phyloP scores from a whole-genome alignment of 495 filamentous ascomycete species.

The Neurospora sp. region DNA sequence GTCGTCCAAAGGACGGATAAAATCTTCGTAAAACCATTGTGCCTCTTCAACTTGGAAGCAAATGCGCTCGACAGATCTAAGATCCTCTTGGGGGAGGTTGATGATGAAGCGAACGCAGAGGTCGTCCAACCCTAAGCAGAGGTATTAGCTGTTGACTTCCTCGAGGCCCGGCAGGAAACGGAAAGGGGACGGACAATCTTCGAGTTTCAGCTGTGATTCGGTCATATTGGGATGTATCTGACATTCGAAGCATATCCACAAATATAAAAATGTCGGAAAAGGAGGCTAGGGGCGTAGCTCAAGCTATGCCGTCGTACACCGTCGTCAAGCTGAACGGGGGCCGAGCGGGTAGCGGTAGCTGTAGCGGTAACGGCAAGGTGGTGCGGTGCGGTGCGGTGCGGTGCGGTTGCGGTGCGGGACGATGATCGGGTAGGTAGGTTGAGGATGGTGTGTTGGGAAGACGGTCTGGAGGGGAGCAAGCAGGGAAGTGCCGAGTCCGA shows the following conservation, averaged over 20 bases:
- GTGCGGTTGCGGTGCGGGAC: not conserved
- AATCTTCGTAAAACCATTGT: constrained; percentile 99
- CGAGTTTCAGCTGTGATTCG: constrained; percentile 71
- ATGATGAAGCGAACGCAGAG: constrained; percentile 92
- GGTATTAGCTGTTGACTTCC: constrained; percentile 17
- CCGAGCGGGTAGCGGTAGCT: not conserved
- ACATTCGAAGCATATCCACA: constrained; percentile 24
- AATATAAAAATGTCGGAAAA: not conserved
- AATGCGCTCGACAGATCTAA: constrained; percentile 80
- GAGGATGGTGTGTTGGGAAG: not conserved
- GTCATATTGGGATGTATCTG: constrained; percentile 47
- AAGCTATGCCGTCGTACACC: not conserved
- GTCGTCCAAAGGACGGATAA: constrained; percentile 84
- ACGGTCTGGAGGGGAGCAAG: not conserved
- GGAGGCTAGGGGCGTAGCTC: not conserved
- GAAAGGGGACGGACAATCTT: constrained; percentile 61
- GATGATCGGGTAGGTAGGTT: not conserved
- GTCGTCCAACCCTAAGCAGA: constrained; percentile 75
- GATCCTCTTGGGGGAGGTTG: constrained; percentile 84
- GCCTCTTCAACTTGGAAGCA: constrained; percentile 98
- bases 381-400: not conserved
- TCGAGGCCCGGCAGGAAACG: not conserved
- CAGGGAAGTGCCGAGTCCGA: not conserved
- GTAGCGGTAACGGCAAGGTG: not conserved
- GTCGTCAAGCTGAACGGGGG: not conserved